Evolutionary conservation across 1,139 yeast species (phyloP).

Genomic region (Lizanozyma gosingica): DNA sequence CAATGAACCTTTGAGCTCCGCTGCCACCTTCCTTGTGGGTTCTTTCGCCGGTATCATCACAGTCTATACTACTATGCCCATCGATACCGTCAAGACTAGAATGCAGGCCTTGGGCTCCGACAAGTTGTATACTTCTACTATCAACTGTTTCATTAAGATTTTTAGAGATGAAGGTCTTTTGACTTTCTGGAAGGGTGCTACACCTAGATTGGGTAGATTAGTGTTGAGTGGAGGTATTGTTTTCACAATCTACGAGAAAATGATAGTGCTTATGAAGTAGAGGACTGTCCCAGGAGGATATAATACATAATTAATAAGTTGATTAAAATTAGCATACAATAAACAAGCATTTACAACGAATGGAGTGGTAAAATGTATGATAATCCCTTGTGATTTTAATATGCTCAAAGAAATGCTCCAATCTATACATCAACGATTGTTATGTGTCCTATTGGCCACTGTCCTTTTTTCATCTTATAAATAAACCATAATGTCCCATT

Average conservation of each 20-base stretch:
- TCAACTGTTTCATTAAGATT: conserved; percentile 73
- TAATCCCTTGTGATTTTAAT: no score
- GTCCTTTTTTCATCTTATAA: no score
- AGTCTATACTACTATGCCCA: conserved; percentile 95
- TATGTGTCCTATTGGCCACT: no score
- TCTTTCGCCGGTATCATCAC: conserved; percentile 91
- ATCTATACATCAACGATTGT: no score
- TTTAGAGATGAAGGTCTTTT: conserved; percentile 83
- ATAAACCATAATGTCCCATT: no score
- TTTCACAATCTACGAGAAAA: conserved; percentile 87
- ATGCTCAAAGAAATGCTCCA: no score
- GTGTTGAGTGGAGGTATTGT: conserved; percentile 94
- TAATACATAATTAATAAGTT: no score
- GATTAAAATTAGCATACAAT: no score
- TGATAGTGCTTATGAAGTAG: conserved; percentile 48
- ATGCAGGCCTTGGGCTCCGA: conserved; percentile 91
- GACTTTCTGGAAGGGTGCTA: conserved; percentile 97
- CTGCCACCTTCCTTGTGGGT: conserved; percentile 80
- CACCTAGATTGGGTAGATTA: conserved; percentile 89
- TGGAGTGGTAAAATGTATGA: no score
- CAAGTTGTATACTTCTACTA: conserved; percentile 59
- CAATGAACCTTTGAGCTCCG: conserved; percentile 67
- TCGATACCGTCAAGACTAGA: conserved; percentile 94
- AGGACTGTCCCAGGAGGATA: no score
- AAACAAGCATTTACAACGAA: no score